Conservation (phyloP, 495 filamentous ascomycete species). For the Penicillium crystallinum region DNA sequence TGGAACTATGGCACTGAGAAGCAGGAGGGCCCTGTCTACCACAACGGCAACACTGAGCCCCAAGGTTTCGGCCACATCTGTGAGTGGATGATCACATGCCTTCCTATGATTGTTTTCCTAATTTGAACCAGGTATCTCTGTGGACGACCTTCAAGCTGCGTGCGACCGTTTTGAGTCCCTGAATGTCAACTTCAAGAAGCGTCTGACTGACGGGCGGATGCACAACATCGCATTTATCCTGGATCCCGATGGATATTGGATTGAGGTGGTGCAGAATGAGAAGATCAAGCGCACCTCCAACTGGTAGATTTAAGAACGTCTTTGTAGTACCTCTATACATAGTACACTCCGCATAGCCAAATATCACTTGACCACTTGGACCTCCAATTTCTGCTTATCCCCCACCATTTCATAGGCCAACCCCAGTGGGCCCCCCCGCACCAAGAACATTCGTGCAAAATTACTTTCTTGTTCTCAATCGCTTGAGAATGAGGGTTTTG, state of each 20-base stretch:
- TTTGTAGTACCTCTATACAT: not conserved
- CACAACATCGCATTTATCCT: conserved; percentile 91
- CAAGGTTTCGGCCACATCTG: conserved; percentile 93
- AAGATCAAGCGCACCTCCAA: conserved; percentile 44
- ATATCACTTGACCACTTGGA: conserved; percentile 2
- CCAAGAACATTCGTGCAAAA: conserved; percentile 3
- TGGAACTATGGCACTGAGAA: conserved; percentile 98
- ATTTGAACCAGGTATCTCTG: conserved; percentile 58
- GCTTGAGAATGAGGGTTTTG: conserved; percentile 1
- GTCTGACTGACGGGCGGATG: conserved; percentile 86
- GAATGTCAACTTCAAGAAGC: conserved; percentile 88
- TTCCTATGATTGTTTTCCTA: conserved; percentile 70
- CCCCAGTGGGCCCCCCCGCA: conserved; percentile 15
- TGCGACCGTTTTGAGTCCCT: conserved; percentile 79
- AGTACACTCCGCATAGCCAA: not conserved
- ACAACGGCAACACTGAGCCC: conserved; percentile 85
- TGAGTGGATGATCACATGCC: conserved; percentile 53
- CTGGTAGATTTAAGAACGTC: conserved; percentile 26
- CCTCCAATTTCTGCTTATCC: conserved; percentile 6
- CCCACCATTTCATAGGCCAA: conserved; percentile 15
- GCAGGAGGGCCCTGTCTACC: conserved; percentile 76
- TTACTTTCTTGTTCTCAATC: not conserved
- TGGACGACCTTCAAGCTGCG: conserved; percentile 81
- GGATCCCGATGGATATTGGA: conserved; percentile 90
- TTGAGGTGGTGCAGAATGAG: conserved; percentile 79